Conservation (phyloP, 768 basidiomycete species). For the Serendipita vermifera region DNA sequence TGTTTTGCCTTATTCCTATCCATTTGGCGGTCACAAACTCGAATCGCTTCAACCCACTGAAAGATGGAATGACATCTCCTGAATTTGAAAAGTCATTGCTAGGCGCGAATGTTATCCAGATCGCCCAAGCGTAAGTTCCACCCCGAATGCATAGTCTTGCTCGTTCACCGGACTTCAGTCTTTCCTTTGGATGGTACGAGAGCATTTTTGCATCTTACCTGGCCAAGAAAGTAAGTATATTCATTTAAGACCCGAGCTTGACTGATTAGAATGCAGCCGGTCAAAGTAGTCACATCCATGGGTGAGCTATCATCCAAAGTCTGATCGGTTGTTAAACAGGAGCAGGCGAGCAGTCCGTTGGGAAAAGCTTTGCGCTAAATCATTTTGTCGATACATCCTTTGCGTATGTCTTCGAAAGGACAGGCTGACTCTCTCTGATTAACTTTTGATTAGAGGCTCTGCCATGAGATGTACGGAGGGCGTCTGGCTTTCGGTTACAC, state of each 20-base stretch:
- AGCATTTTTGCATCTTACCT: slow-evolving; percentile 49
- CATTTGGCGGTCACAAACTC: slow-evolving; percentile 48
- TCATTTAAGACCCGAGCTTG: background rate
- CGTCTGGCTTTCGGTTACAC: slow-evolving; percentile 55
- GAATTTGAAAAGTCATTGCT: slow-evolving; percentile 40
- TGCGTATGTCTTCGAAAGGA: slow-evolving; percentile 21
- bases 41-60: slow-evolving; percentile 48
- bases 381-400: slow-evolving; percentile 54
- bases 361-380: slow-evolving; percentile 46
- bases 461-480: slow-evolving; percentile 30
- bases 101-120: slow-evolving; percentile 43
- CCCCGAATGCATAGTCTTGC: background rate
- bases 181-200: slow-evolving; percentile 55
- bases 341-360: slow-evolving; percentile 49
- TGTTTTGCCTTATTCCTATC: slow-evolving; percentile 51
- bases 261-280: slow-evolving; percentile 29
- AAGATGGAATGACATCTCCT: slow-evolving; percentile 41
- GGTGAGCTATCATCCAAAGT: slow-evolving; percentile 22
- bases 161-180: slow-evolving; percentile 1
- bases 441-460: background rate
- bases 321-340: background rate
- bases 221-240: slow-evolving; percentile 34
- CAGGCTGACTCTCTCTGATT: background rate
- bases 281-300: slow-evolving; percentile 55
- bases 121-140: slow-evolving; percentile 31